Evolutionary conservation across 2,329 filamentous ascomycete genomes (phyloP), one percentile per base, ranked within the genome.

Genomic region (Pestalotiopsis sp.): DNA sequence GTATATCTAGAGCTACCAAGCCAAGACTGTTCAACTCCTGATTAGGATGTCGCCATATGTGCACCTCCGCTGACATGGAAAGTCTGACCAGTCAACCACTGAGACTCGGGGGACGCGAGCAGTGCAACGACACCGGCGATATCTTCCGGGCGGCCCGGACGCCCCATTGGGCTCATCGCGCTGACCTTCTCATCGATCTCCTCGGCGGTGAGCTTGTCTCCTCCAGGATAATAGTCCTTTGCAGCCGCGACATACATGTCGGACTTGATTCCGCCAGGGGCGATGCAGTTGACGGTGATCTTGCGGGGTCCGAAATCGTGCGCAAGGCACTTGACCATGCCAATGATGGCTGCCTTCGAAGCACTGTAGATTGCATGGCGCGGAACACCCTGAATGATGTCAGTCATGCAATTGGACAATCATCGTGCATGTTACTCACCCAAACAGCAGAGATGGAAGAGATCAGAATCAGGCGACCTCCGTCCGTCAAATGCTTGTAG

Each of bases 381-480:
- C 7, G 77, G 77, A 2, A 79, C 75, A 38, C 56, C 56, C 56
- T 58, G 10, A 11, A 20, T 1, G 1, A 58, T 17, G 22, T 10
- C 52, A 57, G 14, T 52, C 9, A 52, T 17, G 17, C 44, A 52
- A 2, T 4, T 22, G 44, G 17, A n/a, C n/a, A n/a, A 52, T 3
- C 20, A 52, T 3, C 20, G 6, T n/a, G n/a, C 20, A 3, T 57
- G 13, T 2, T 22, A 35, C 68, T 72, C 64, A 75, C 75, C 67
- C 71, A 74, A 60, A 73, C 70, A 44, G 88, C 71, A 2, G 87
- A 87, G 74, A 90, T 90, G 26, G 86, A 89, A 48, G 81, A 84
- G 86, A 89, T 91, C 66, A 91, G 81, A 72, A 91, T 86, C 61
- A 91, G 81, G 14, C 88, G 83, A n/a, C 89, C 89, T 67, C 88